Evolutionary conservation across 2,329 filamentous ascomycete genomes (phyloP), one percentile per base, ranked within the genome.

Genomic region (Pezicula neosporulosa): DNA sequence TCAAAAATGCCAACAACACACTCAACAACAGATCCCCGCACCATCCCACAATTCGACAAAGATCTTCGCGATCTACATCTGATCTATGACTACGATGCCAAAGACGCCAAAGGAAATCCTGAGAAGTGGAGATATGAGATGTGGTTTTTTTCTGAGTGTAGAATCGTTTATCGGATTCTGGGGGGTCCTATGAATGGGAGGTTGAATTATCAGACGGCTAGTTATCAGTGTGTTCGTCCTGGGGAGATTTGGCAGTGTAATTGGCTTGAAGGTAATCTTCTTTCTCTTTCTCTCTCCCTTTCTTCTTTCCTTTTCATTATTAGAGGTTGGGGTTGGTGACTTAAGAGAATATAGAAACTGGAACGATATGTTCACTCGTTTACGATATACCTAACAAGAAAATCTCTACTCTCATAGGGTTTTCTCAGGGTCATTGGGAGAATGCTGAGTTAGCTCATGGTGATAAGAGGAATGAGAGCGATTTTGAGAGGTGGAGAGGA

Each of bases 41-140:
- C 19, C 6, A 45, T 52, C 7, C 56, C 63, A 6, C 59, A 68
- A 19, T 80, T 80, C 55, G 70, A 80, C 39, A 63, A 70, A 35
- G 80, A 83, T 54, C 72, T 83, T 35, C 69, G 69, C 41, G 70
- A 82, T 57, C 71, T 75, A 3, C 78, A 82, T 55, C 68, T 82
- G 1, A 70, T 83, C 48, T 83, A 83, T 62, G 78, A 83, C 56
- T 82, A 82, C 56, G 70, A 74, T 38, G 77, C 76, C 1, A 64
- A 75, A 48, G 73, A 77, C 49, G 56, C 55, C 2, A 50, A 73
- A 1, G 77, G 78, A 9, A 76, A 76, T 5, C 73, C 77, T 0
- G 76, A 81, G 47, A 82, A 80, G 61, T 83, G 80, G 81, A 73
- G 77, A 2, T 83, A 83, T 57, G 80, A 83, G 53, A 75, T 83